Conservation (phyloP, 1,284 basidiomycete species). For the Schizophyllum commune region DNA sequence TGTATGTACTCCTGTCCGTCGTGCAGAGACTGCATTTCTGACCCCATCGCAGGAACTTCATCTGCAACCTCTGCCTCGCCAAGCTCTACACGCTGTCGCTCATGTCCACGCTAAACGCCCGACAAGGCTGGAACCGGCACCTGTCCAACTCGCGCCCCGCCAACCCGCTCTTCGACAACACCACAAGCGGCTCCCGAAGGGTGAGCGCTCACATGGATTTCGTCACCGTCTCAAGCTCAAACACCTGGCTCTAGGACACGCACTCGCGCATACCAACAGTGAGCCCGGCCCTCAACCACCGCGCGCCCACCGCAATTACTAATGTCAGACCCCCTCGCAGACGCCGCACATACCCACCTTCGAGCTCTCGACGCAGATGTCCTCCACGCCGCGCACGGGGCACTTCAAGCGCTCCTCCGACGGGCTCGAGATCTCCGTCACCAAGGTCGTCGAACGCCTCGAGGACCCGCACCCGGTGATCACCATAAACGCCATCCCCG, state of each 20-base stretch:
- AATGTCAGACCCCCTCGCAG: neutral
- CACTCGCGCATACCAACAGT: neutral
- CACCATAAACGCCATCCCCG: neutral
- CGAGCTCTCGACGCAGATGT: neutral
- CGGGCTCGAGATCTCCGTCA: neutral
- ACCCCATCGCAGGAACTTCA: conserved; percentile 31
- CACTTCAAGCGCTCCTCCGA: neutral
- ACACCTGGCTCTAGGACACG: neutral
- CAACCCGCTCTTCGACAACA: neutral
- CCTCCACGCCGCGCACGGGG: neutral
- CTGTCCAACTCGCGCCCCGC: neutral
- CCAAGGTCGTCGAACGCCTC: conserved; percentile 10
- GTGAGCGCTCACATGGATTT: neutral
- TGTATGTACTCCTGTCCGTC: conserved; percentile 21
- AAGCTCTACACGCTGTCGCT: conserved; percentile 53
- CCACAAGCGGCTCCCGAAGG: neutral
- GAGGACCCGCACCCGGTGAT: conserved; percentile 7
- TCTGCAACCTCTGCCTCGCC: conserved; percentile 44
- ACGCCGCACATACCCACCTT: neutral
- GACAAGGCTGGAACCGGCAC: conserved; percentile 21
- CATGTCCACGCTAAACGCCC: conserved; percentile 46
- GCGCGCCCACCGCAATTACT: neutral
- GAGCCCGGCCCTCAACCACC: neutral
- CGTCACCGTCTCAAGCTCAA: neutral
- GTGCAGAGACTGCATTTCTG: neutral